A percentile compares a stretch with the other conserved stretches of the same genome.
Conservation (phyloP, 2,329 filamentous ascomycete species). For the Penicillium oxalicum region DNA sequence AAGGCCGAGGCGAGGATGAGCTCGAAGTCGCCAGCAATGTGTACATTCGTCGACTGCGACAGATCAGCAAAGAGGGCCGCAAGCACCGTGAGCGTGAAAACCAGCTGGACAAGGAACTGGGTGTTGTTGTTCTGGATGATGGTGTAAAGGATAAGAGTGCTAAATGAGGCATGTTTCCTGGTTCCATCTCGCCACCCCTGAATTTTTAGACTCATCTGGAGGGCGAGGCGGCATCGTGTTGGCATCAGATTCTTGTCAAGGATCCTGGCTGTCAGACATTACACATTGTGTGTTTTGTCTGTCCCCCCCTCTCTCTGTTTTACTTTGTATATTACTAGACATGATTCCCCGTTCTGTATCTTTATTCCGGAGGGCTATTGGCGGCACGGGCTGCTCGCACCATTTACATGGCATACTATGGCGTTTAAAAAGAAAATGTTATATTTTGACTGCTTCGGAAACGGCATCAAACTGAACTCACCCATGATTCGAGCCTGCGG, state of each 20-base stretch:
- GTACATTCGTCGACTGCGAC: constrained; percentile 38
- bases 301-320: too few species aligned
- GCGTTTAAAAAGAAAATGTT: not conserved
- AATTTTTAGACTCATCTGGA: too few species aligned
- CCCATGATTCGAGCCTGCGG: too few species aligned
- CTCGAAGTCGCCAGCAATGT: constrained; percentile 39
- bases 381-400: too few species aligned
- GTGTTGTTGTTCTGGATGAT: constrained; percentile 28
- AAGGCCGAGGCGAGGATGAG: constrained; percentile 33
- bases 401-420: too few species aligned
- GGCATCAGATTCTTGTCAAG: too few species aligned
- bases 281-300: too few species aligned
- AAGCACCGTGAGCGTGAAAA: constrained; percentile 53
- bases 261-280: too few species aligned
- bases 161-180: not conserved
- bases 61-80: constrained; percentile 52
- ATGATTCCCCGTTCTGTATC: constrained; percentile 5
- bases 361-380: not conserved
- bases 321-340: constrained; percentile 4
- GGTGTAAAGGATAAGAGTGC: constrained; percentile 2
- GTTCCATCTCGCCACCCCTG: too few species aligned
- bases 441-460: too few species aligned
- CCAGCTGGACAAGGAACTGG: constrained; percentile 44
- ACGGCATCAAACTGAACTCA: too few species aligned
- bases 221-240: too few species aligned